Evolutionary conservation across 1,139 yeast genomes (phyloP).

Genomic region (Saccharomyces pastorianus): DNA sequence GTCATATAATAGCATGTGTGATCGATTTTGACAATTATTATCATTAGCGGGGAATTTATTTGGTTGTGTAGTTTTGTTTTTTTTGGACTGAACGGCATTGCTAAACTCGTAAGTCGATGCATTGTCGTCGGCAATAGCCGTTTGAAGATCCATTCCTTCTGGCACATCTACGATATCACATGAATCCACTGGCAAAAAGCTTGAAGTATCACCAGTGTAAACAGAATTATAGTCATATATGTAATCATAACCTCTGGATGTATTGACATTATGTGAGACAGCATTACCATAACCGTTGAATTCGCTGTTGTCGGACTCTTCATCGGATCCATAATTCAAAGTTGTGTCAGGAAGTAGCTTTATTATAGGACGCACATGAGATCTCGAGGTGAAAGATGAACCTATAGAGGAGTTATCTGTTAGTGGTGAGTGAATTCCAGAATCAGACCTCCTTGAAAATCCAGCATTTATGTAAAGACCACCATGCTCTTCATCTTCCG

Average conservation of each 20-base stretch:
- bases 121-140: conserved; percentile 24
- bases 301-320: conserved; percentile 45
- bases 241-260: conserved; percentile 72
- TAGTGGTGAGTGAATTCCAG: conserved; percentile 18
- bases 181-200: conserved; percentile 27
- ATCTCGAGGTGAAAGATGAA: conserved; percentile 21
- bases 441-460: conserved; percentile 23
- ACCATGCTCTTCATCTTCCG: conserved; percentile 31
- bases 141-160: conserved; percentile 32
- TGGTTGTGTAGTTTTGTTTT: background rate
- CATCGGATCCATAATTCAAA: conserved; percentile 70
- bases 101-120: conserved; percentile 11
- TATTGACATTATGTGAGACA: conserved; percentile 66
- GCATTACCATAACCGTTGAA: conserved; percentile 43
- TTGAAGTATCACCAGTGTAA: conserved; percentile 48
- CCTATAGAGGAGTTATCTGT: conserved; percentile 31
- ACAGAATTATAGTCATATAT: conserved; percentile 85
- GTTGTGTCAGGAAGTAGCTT: conserved; percentile 76
- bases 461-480: conserved; percentile 34
- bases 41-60: background rate
- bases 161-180: conserved; percentile 41
- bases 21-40: background rate
- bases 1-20: conserved; percentile 23
- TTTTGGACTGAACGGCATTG: conserved; percentile 5
- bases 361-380: conserved; percentile 42